Evolutionary conservation across 208 protist genomes (phyloP), one percentile per base, ranked within the genome.

Genomic region (Wallacemonas sp.): DNA sequence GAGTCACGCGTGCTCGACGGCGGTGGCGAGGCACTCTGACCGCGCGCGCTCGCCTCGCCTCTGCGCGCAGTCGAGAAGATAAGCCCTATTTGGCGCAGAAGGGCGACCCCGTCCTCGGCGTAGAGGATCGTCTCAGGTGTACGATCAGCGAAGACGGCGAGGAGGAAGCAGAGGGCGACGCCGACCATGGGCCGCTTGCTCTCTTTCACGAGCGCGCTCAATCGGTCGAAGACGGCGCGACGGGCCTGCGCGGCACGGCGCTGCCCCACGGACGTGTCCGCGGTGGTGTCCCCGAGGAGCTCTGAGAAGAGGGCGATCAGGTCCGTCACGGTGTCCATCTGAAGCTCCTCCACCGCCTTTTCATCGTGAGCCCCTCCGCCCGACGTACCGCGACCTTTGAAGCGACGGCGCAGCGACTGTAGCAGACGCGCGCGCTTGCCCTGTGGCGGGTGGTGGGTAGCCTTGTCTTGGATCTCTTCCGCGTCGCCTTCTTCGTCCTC

Each of bases 111-210:
- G 25, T 72, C 52, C 26, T 64, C 59, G 22, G 75, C 75, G 22
- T 81, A 74, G 31, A 72, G 61, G 32, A 67, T 62, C 36, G 70
- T 69, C 11, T 64, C 22, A 16, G 29, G 18, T 1, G 69, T 54
- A 38, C 55, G 39, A 20, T 61, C 61, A 0, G 80, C 77, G 38
- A 78, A 67, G 49, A 84, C 67, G 16, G 77, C 80, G 11, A 86
- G 67, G 26, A 79, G 67, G 20, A 86, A 57, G 39, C 76, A 72
- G 57, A 82, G 77, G 18, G 77, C 76, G 12, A 90, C 77, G 1
- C 67, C 44, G 22, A 82, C 57, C 32, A 90, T 63, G 25, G 84
- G 80, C 16, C 77, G 78, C 42, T 81, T 65, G 12, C 41, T 48
- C 10, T 57, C 28, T 20, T 25, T 52, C 25, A 57, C 59, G 7